Percentiles rank a stretch among this genome's conserved stretches.
These are phyloP conservation scores for Phalaenopsis equestris DNA, from an alignment of 106 monocot genomes.

Conservation along the genomic window DNA sequence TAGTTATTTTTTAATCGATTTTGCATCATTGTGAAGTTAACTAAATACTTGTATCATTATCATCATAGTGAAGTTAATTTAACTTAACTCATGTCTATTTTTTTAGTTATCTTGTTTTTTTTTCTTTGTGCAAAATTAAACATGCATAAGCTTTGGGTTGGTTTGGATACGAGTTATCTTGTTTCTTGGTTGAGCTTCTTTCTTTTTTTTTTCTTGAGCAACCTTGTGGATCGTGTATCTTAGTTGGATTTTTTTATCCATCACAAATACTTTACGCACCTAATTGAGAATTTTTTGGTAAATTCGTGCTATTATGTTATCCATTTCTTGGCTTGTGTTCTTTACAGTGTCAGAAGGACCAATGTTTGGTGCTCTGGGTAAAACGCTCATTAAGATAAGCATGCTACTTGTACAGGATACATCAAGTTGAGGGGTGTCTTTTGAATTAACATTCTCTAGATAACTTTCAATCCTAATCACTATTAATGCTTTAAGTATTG, in stretches of 20 bases:
- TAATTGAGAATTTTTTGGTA: neutral
- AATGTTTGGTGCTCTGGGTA: too few species aligned
- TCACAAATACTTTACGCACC: neutral
- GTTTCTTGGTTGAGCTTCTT: too few species aligned
- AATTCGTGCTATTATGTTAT: neutral
- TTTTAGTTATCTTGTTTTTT: neutral
- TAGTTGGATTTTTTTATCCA: neutral
- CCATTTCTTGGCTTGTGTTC: too few species aligned
- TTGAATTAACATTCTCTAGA: neutral
- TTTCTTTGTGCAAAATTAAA: neutral
- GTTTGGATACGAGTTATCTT: neutral
- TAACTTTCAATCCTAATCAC: neutral
- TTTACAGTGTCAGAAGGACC: too few species aligned
- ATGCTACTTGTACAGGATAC: too few species aligned
- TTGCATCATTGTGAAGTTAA: neutral
- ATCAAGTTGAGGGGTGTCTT: too few species aligned
- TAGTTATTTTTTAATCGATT: neutral
- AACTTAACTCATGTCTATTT: neutral
- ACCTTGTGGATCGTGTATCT: neutral
- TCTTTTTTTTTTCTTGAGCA: neutral
- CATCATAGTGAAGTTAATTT: neutral
- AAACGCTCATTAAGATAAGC: too few species aligned
- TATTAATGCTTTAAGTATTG: neutral
- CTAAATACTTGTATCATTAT: neutral
- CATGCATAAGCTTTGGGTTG: neutral